Percentiles rank a stretch among this genome's conserved stretches.
These are phyloP conservation scores for Phytophthora quininea DNA, from an alignment of 352 stramenopile genomes.

Conservation along the genomic window DNA sequence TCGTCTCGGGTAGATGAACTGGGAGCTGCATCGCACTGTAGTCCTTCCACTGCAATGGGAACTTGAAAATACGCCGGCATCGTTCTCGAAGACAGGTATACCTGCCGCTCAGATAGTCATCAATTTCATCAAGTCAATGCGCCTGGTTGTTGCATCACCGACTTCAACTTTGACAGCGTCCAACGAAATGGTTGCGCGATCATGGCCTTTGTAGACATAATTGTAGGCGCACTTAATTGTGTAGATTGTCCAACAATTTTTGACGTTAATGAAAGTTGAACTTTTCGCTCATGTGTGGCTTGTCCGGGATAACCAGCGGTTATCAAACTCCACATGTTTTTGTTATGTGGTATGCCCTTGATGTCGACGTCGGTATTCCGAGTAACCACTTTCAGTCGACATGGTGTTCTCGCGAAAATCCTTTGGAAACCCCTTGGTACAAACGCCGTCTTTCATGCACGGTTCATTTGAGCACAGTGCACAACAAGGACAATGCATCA, in stretches of 20 bases:
- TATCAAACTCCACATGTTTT: background rate
- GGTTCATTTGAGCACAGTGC: background rate
- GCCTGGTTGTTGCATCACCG: background rate
- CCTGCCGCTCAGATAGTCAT: background rate
- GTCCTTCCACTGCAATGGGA: background rate
- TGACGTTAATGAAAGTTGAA: constrained; percentile 1
- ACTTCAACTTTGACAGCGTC: background rate
- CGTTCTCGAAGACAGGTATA: background rate
- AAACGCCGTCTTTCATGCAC: background rate
- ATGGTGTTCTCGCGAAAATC: background rate
- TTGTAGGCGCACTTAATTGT: background rate
- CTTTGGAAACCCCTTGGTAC: background rate
- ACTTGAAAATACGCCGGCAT: background rate
- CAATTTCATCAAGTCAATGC: background rate
- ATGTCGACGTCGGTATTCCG: background rate
- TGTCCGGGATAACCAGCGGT: background rate
- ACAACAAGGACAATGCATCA: constrained; percentile 16
- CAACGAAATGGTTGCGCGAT: background rate
- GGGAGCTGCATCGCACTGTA: background rate
- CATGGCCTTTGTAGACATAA: background rate
- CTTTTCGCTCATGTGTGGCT: constrained; percentile 14
- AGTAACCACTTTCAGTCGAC: background rate
- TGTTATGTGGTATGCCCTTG: background rate
- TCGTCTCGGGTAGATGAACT: background rate
- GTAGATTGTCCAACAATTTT: background rate